Base-by-base conservation (phyloP, 2,329 filamentous ascomycete species). In the Fusarium pilosicola region DNA sequence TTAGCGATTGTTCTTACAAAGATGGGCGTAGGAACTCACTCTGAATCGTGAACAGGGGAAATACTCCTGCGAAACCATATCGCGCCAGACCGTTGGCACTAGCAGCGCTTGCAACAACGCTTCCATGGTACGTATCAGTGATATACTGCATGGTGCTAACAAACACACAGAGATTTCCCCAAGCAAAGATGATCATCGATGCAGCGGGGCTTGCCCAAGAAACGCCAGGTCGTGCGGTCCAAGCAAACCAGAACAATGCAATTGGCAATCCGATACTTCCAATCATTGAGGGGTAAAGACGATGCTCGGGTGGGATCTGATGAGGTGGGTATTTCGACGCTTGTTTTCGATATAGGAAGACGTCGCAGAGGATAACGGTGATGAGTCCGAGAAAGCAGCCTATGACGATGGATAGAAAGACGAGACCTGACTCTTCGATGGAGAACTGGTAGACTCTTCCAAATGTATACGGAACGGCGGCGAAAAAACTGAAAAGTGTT, bases 21-120 rank as follows among this genome's bases (percentile, higher is more conserved):
- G 1, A 11, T 6, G 3, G 1, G 17, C 0, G 1, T 15, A 12
- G 6, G 6, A 1, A 80, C 85, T 78, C 75, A 87, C 86, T 88
- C 67, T 90, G 88, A 3, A 91, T 80, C 1, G 88, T 87, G 71
- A 92, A 92, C 0, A 92, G 78, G 0, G 90, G 90, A 62, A 92
- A 92, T 0, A 84, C 86, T 3, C 85, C 87, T 0, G 87, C 88
- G 13, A 91, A 83, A 0, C 79, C 79, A 70, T 91, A 92, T 30
- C 90, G 81, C 4, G 87, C 82, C 17, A 92, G 81, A 4, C 87
- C 86, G 68, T 91, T 92, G 3, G 90, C 90, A 12, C 87, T 89
- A 55, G 88, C 82, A 0, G 89, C 89, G 65, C 87, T 90, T 1
- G 90, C 89, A 1, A 89, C 86, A 15, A 87, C 86, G 20, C 84